A percentile compares a stretch with the other conserved stretches of the same genome.
Conservation (phyloP, 371 early-diverging fungal genomes). For the Rhizopus microsporus region DNA sequence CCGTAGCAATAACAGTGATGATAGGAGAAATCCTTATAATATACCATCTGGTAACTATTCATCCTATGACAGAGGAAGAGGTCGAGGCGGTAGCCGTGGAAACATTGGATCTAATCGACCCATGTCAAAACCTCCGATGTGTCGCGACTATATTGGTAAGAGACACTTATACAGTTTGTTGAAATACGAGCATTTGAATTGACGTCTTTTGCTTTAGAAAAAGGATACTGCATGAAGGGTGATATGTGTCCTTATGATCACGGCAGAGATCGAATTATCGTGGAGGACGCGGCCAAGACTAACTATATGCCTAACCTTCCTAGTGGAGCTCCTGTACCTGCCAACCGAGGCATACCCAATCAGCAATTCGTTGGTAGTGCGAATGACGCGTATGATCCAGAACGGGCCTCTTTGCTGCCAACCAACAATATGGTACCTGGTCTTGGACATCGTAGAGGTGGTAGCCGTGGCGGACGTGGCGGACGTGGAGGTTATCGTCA, state of each 20-base stretch:
- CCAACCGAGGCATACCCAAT: conserved; percentile 3
- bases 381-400: conserved; percentile 54
- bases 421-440: not conserved
- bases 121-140: conserved; percentile 20
- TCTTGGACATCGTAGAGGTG: conserved; percentile 10
- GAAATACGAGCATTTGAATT: not conserved
- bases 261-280: conserved; percentile 72
- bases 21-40: conserved; percentile 16
- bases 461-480: conserved; percentile 34
- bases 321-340: conserved; percentile 6
- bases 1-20: conserved; percentile 24
- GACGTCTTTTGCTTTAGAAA: conserved; percentile 30
- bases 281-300: conserved; percentile 54
- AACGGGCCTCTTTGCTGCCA: conserved; percentile 38
- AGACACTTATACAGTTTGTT: not conserved
- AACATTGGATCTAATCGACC: conserved; percentile 19
- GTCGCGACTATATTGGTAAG: conserved; percentile 78
- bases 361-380: conserved; percentile 27
- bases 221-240: conserved; percentile 82
- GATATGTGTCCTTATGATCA: conserved; percentile 83
- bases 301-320: conserved; percentile 24
- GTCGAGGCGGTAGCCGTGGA: conserved; percentile 39
- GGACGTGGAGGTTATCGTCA: conserved; percentile 29
- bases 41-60: conserved; percentile 5
- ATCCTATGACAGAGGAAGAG: conserved; percentile 16